Base-by-base conservation (phyloP, 352 stramenopile genomes). In the Thalassiosira hispida region DNA sequence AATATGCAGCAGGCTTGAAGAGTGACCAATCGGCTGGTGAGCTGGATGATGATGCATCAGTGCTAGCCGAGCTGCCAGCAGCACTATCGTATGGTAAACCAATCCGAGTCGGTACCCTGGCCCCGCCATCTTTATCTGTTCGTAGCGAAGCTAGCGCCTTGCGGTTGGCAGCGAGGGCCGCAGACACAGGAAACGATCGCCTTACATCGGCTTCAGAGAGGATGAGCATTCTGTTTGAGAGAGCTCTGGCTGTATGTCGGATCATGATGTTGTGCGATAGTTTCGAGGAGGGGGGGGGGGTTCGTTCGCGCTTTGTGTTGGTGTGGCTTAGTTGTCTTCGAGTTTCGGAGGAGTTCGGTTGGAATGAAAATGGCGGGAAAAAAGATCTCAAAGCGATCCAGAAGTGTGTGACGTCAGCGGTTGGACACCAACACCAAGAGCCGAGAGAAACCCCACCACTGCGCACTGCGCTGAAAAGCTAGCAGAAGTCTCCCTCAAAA, bases 1-100 rank as follows among this genome's bases (percentile, higher is more conserved):
- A 89, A 57, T 81, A 88, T 23, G 83, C 80, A 51, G 87, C 87
- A 63, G 87, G 87, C 81, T 93, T 93, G 71, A 93, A 90, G 0
- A 93, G 70, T 8, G 85, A 87, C 85, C 80, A 91, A 81, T 93
- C 87, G 14, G 69, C 40, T 35, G 73, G 56, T 38, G 40, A 44
- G 22, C 20, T 25, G 20, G 57, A 66, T 23, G 56, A 65, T 46
- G 56, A 51, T 35, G 56, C 16, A 14, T 1, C 7, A 27, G 44
- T 25, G 16, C 18, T 14, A 11, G 65, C 46, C 2, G 20, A 69
- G 33, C 20, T 31, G 53, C 23, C 46, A 53, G 59, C 63, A 23
- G 23, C 51, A 31, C 33, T 27, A 60, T 62, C 3, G 64, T 89
- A 88, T 7, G 73, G 72, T 14, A 92, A 70, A 25, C 69, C 82